Evolutionary conservation across 1,139 yeast genomes (phyloP).

Genomic region (Sugiyamaella neomexicana): DNA sequence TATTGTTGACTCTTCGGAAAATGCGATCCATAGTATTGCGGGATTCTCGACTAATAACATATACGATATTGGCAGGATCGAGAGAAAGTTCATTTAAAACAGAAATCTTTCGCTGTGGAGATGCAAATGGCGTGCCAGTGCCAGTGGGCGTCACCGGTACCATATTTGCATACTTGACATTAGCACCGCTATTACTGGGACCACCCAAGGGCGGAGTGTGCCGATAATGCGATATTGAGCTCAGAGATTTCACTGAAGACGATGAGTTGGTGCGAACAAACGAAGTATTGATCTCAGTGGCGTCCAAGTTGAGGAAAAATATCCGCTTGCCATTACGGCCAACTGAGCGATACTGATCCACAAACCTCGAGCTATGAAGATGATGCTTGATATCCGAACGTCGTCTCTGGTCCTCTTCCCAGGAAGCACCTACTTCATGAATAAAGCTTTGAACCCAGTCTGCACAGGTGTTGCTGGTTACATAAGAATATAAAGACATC

Average conservation of each 20-base stretch:
- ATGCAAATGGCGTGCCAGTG: slow-evolving; percentile 29
- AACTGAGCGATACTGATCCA: slow-evolving; percentile 30
- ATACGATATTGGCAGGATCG: slow-evolving; percentile 64
- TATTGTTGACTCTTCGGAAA: slow-evolving; percentile 63
- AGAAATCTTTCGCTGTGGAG: slow-evolving; percentile 39
- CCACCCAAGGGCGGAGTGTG: slow-evolving; percentile 4
- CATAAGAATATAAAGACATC: slow-evolving; percentile 58
- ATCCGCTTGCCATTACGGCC: slow-evolving; percentile 32
- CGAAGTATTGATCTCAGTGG: slow-evolving; percentile 8
- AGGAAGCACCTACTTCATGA: slow-evolving; percentile 56
- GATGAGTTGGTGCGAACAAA: slow-evolving; percentile 13
- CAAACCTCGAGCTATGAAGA: slow-evolving; percentile 29
- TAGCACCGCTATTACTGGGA: background rate
- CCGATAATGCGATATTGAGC: background rate
- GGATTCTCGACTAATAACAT: slow-evolving; percentile 65
- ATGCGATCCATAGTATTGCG: slow-evolving; percentile 64
- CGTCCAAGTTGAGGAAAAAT: slow-evolving; percentile 39
- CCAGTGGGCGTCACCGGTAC: background rate
- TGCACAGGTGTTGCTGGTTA: slow-evolving; percentile 66
- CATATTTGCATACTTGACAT: background rate
- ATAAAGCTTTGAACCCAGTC: slow-evolving; percentile 71
- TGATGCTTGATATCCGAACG: slow-evolving; percentile 39
- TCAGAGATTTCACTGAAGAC: slow-evolving; percentile 3
- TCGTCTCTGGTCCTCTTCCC: slow-evolving; percentile 57
- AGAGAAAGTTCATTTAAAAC: slow-evolving; percentile 49